Evolutionary conservation across 306 rosid genomes (phyloP), one percentile per base, ranked within the genome.

Genomic region (Pueraria montana): DNA sequence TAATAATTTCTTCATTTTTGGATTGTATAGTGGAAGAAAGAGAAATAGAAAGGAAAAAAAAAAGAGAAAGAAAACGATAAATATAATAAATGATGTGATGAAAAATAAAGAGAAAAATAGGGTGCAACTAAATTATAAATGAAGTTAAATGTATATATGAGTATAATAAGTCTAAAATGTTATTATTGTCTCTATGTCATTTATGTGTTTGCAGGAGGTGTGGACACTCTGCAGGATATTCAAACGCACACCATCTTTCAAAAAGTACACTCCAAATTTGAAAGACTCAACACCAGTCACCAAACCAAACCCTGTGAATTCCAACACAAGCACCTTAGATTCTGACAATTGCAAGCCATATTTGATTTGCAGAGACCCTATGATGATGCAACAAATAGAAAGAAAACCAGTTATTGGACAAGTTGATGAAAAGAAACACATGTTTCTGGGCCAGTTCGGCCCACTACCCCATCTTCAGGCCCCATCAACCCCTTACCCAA

Each of bases 201-300:
- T 26, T 16, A 0, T 18, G 59, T 53, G 34, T 64, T 84, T 82
- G 74, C 93, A 93, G 97, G 97, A 93, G 82, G 96, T 93, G 53
- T 93, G 96, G 97, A 93, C 96, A 70, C 89, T 93, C 0, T 93
- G 97, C 89, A 81, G 92, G 76, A 91, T 93, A 61, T 91, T 93
- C 86, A 91, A 90, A 85, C 80, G 97, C 74, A 78, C 82, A 76
- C 88, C 92, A 76, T 73, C 94, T 3, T 67, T 87, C 79, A 93
- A 83, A 26, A 93, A 90, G 83, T 89, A 78, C 80, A 55, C 83
- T 24, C 86, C 91, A 77, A 67, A 4, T 34, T 78, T 67, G 86
- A 83, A 75, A 76, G 86, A 82, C 27, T n/a, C 83, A 21, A 24
- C 40, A 69, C 49, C 61, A 6, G 13, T 17, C 13, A 48, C 76